Evolutionary conservation across 2,329 filamentous ascomycete species (phyloP).

Genomic region (Ascochyta koolunga): DNA sequence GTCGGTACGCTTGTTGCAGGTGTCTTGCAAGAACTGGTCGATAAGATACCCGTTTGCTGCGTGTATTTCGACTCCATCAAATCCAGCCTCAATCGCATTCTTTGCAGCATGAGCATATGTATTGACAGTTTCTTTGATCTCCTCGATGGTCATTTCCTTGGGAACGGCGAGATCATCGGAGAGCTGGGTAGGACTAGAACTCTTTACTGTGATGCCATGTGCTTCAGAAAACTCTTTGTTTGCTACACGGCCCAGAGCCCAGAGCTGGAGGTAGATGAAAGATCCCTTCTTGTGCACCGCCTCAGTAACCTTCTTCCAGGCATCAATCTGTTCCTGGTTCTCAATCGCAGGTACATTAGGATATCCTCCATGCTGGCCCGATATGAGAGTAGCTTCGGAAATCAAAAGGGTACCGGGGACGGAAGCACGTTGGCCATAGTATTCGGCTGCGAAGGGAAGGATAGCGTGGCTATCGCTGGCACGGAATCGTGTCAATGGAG

Average conservation of each 20-base stretch:
- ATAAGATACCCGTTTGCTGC: conserved; percentile 71
- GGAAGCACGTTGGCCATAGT: conserved; percentile 62
- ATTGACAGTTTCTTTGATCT: conserved; percentile 47
- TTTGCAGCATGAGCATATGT: conserved; percentile 53
- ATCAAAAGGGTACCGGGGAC: conserved; percentile 64
- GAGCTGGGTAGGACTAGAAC: conserved; percentile 40
- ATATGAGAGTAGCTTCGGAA: conserved; percentile 63
- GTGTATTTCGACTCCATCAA: conserved; percentile 66
- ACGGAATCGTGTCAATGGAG: conserved; percentile 49
- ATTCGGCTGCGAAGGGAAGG: conserved; percentile 51
- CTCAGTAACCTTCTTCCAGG: conserved; percentile 66
- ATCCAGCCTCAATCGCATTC: conserved; percentile 58
- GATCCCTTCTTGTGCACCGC: conserved; percentile 68
- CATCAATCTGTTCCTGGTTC: conserved; percentile 54
- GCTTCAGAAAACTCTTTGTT: conserved; percentile 44
- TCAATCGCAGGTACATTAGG: conserved; percentile 64
- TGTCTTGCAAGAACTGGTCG: conserved; percentile 68
- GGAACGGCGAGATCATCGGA: conserved; percentile 53
- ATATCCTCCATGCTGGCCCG: conserved; percentile 54
- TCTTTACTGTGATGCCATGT: conserved; percentile 44
- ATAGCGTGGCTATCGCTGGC: conserved; percentile 57
- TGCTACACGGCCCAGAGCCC: conserved; percentile 64
- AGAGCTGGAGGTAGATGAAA: conserved; percentile 68
- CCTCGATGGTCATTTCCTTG: conserved; percentile 46
- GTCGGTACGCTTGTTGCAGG: conserved; percentile 61